phyloP scores from a whole-genome alignment of 1,139 yeast species.

The Blastobotrys indianensis region DNA sequence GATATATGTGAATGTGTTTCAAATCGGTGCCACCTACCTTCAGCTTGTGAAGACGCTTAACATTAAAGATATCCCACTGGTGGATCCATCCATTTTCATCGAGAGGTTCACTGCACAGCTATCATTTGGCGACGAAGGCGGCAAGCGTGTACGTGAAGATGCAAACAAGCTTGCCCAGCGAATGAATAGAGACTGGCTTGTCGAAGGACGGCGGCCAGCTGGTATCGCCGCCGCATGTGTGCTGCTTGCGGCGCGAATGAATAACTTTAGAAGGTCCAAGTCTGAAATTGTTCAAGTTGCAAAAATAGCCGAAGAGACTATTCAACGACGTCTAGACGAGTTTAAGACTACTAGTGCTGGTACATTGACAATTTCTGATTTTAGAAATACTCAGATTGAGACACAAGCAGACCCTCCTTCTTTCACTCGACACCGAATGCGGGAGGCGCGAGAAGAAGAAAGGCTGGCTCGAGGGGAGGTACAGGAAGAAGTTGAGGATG shows the following conservation, averaged over 20 bases:
- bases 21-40: constrained; percentile 91
- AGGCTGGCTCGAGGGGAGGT: neutral
- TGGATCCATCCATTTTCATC: constrained; percentile 90
- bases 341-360: constrained; percentile 77
- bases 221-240: constrained; percentile 98
- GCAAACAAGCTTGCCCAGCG: constrained; percentile 82
- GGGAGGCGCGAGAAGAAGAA: constrained; percentile 19
- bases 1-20: constrained; percentile 84
- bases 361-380: constrained; percentile 61
- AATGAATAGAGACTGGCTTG: constrained; percentile 94
- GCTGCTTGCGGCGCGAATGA: constrained; percentile 91
- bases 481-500: constrained; percentile 7
- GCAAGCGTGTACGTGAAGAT: constrained; percentile 70
- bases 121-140: constrained; percentile 60
- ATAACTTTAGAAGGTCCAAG: constrained; percentile 84
- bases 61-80: constrained; percentile 70
- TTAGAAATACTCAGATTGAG: constrained; percentile 49
- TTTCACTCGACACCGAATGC: constrained; percentile 38
- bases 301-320: constrained; percentile 89
- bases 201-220: constrained; percentile 95
- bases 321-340: constrained; percentile 84
- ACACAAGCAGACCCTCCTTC: constrained; percentile 75
- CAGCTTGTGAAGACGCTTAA: constrained; percentile 81
- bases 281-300: constrained; percentile 93
- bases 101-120: constrained; percentile 89